phyloP scores from a whole-genome alignment of 768 basidiomycete species.

The Cystofilobasidium bisporidii region DNA sequence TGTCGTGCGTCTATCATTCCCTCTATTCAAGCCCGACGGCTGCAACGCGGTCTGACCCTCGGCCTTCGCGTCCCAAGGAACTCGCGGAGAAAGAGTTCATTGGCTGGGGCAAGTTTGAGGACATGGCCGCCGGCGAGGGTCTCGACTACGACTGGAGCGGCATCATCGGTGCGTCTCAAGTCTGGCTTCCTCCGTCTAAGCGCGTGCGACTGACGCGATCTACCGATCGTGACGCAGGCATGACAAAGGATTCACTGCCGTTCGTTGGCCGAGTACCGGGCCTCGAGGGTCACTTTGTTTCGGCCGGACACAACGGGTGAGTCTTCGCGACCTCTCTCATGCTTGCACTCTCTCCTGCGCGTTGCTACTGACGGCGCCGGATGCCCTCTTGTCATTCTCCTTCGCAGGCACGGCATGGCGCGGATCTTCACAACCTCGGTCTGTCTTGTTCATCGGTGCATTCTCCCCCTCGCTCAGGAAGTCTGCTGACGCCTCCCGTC shows the following conservation, averaged over 20 bases:
- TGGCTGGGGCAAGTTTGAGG: constrained; percentile 12
- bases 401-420: constrained; percentile 13
- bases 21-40: no score
- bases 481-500: not conserved
- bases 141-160: constrained; percentile 10
- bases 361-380: not conserved
- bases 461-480: not conserved
- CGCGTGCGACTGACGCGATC: not conserved
- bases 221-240: not conserved
- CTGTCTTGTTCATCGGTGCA: not conserved
- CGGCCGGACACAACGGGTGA: constrained; percentile 18
- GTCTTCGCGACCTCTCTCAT: not conserved
- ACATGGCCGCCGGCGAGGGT: not conserved
- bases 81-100: not conserved
- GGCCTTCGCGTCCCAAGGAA: not conserved
- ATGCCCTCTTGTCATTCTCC: no score
- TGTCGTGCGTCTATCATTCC: not conserved
- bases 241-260: constrained; percentile 15
- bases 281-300: constrained; percentile 13
- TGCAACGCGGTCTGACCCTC: no score
- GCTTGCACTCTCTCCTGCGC: not conserved
- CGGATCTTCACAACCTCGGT: not conserved
- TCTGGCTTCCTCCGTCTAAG: no score
- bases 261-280: constrained; percentile 14
- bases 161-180: not conserved